These are phyloP conservation scores for Brettanomyces custersianus DNA, from an alignment of 805 yeast species.

Conservation along the genomic window DNA sequence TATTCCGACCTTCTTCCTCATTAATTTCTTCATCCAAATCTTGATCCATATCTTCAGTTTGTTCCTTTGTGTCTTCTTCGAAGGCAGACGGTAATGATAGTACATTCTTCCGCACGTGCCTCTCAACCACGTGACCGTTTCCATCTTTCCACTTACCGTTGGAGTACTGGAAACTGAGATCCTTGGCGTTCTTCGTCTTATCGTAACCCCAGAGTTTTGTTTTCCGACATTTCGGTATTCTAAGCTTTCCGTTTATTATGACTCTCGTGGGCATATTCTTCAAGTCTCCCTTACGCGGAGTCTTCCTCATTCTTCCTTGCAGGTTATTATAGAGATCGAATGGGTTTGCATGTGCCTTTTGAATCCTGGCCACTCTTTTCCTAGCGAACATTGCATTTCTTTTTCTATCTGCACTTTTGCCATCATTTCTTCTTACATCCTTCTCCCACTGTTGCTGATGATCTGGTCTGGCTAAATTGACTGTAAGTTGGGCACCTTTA, in stretches of 20 bases:
- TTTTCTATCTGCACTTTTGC: slow-evolving; percentile 18
- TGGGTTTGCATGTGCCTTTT: slow-evolving; percentile 33
- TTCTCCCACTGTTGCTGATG: slow-evolving; percentile 38
- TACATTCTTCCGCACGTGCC: slow-evolving; percentile 22
- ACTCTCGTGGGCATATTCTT: slow-evolving; percentile 59
- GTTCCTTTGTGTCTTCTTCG: slow-evolving; percentile 1
- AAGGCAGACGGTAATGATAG: background rate
- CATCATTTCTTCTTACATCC: slow-evolving; percentile 35
- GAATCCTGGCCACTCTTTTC: slow-evolving; percentile 31
- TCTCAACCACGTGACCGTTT: slow-evolving; percentile 69
- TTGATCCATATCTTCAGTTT: slow-evolving; percentile 19
- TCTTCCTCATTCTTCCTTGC: slow-evolving; percentile 53
- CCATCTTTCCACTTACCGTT: slow-evolving; percentile 77
- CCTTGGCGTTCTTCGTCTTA: slow-evolving; percentile 51
- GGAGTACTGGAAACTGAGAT: slow-evolving; percentile 52
- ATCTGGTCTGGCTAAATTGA: slow-evolving; percentile 55
- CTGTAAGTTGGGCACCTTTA: slow-evolving; percentile 60
- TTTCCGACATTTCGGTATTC: slow-evolving; percentile 52
- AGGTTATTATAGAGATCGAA: slow-evolving; percentile 15
- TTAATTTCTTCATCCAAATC: slow-evolving; percentile 20
- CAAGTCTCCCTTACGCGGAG: slow-evolving; percentile 39
- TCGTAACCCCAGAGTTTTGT: slow-evolving; percentile 89
- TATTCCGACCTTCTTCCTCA: slow-evolving; percentile 37
- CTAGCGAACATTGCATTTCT: slow-evolving; percentile 26
- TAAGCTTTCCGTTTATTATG: slow-evolving; percentile 46